These are phyloP conservation scores for Coemansia sp. DNA, from an alignment of 192 early-diverging fungal species.

Conservation along the genomic window DNA sequence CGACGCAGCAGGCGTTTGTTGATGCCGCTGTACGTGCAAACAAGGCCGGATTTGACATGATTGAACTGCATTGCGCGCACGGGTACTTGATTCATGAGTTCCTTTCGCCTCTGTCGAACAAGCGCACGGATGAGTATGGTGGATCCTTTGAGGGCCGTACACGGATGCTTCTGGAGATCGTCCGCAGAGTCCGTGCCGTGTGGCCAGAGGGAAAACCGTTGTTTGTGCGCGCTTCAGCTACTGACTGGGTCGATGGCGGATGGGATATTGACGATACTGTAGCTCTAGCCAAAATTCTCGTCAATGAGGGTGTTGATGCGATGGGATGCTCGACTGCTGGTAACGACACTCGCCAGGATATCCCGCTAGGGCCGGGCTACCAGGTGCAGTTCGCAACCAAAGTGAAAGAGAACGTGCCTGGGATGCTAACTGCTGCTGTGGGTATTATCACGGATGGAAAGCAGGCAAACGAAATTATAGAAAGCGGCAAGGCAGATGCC, in stretches of 20 bases:
- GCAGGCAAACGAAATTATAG: slow-evolving; percentile 71
- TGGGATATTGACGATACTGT: slow-evolving; percentile 77
- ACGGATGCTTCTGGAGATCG: slow-evolving; percentile 71
- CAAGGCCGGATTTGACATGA: slow-evolving; percentile 80
- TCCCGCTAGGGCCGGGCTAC: slow-evolving; percentile 53
- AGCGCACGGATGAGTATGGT: slow-evolving; percentile 89
- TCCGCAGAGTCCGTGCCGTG: slow-evolving; percentile 59
- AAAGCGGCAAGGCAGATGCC: slow-evolving; percentile 66
- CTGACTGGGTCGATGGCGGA: slow-evolving; percentile 68
- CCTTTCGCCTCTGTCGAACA: slow-evolving; percentile 77
- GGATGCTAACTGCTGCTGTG: slow-evolving; percentile 64
- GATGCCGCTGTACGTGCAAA: slow-evolving; percentile 69
- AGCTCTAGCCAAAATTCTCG: slow-evolving; percentile 59
- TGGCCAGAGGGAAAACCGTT: slow-evolving; percentile 83
- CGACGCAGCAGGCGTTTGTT: slow-evolving; percentile 62
- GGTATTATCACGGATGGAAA: slow-evolving; percentile 67
- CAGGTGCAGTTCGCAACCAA: slow-evolving; percentile 73
- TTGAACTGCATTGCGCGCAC: slow-evolving; percentile 90
- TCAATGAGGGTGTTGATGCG: slow-evolving; percentile 74
- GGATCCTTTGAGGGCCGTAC: slow-evolving; percentile 87
- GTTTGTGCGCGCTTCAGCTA: slow-evolving; percentile 76
- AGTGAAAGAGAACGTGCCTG: slow-evolving; percentile 60
- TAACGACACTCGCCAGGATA: slow-evolving; percentile 57
- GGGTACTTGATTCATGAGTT: slow-evolving; percentile 87
- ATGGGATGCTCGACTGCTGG: slow-evolving; percentile 81